Evolutionary conservation across 139 green algal species (phyloP).

Genomic region (Eudorina sp.): DNA sequence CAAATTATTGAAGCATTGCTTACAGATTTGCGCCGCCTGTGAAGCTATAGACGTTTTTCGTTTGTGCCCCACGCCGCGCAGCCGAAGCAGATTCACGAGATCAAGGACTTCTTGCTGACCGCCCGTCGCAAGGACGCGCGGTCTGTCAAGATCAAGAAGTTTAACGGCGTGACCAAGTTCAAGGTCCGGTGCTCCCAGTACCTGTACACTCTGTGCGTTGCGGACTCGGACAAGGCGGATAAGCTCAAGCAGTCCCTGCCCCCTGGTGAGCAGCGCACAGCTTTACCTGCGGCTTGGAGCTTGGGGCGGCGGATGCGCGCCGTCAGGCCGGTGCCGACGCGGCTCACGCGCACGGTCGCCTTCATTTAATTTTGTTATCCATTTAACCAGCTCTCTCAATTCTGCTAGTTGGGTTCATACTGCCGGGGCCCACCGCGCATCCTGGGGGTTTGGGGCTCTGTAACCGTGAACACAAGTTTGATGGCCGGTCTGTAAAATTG

Average conservation of each 20-base stretch:
- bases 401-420: too few relatives aligned
- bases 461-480: too few relatives aligned
- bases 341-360: too few relatives aligned
- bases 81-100: slow-evolving; percentile 98
- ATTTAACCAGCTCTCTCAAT: too few relatives aligned
- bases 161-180: slow-evolving; percentile 95
- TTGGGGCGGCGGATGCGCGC: slow-evolving; percentile 21
- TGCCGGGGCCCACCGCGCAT: too few relatives aligned
- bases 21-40: slow-evolving; percentile 1
- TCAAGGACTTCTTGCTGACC: slow-evolving; percentile 99
- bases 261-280: slow-evolving; percentile 76
- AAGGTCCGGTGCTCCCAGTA: slow-evolving; percentile 98
- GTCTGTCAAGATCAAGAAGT: slow-evolving; percentile 99
- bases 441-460: too few relatives aligned
- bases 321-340: too few relatives aligned
- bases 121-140: slow-evolving; percentile 96
- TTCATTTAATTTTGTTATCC: too few relatives aligned
- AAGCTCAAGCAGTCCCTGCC: slow-evolving; percentile 99
- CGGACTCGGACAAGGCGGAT: slow-evolving; percentile 98
- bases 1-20: neutral
- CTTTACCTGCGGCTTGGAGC: neutral
- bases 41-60: neutral
- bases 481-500: too few relatives aligned
- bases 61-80: slow-evolving; percentile 62
- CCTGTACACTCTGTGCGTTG: slow-evolving; percentile 98